Base-by-base conservation (phyloP, 2,329 filamentous ascomycete genomes). In the Phaeophleospora eucalypticola region DNA sequence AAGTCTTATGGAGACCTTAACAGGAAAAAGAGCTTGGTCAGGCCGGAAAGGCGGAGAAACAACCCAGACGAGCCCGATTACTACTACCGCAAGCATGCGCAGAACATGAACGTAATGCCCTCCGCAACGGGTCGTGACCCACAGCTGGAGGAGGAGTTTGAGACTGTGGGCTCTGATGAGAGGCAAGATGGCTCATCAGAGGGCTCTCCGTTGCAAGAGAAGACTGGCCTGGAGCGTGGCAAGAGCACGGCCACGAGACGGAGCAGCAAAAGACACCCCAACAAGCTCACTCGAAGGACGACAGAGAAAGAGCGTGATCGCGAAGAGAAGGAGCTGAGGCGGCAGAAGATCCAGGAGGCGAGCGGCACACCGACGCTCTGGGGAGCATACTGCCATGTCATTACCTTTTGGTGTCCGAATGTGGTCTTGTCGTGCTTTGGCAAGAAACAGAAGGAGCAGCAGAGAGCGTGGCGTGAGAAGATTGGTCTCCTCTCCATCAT, bases 401-500 rank as follows among this genome's bases (percentile, higher is more conserved):
- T 98, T 56, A 98, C 93, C 0, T 96, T 97, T 63, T 97, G 93
- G 90, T 86, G 82, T 48, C 93, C 93, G 0, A 84, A 89, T 64
- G 86, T 91, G 52, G 70, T 96, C 20, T 74, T 98, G 45, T 81
- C 79, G 56, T 95, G 88, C 69, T 93, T 89, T 62, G 89, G 90
- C 33, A 94, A 87, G 76, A 82, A 83, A 6, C 79, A 87, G 37
- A 93, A 87, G 68, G 89, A 85, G 14, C 89, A 97, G 68, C 86
- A 89, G 64, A 81, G 89, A 61, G 93, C 93, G 2, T 98, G 93
- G 93, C 82, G 93, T 57, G 93, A 98, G 67, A 98, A 98, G 77
- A 94, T 98, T 76, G 93, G 93, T 2, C 73, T 98, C 48, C 87
- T 96, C 71, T 95, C 90, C 70, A 83, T 98, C 64, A 98, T 98